Percentiles rank a stretch among this genome's conserved stretches.
Conservation (phyloP, 805 yeast species). For the Candida mattraensis region DNA sequence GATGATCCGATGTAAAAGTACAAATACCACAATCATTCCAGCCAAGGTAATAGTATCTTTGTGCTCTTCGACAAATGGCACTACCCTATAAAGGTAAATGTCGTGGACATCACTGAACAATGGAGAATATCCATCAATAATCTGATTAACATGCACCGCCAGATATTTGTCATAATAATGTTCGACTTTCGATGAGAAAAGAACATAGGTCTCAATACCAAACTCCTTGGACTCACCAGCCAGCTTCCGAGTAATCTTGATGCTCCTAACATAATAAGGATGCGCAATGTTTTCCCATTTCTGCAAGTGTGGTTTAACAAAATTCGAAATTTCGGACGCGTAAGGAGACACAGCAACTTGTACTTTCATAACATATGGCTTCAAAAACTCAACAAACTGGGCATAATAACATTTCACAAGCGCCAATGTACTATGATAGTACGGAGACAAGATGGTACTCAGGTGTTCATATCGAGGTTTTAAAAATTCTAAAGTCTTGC, state of each 20-base stretch:
- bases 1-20: conserved; percentile 13
- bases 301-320: no score
- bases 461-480: no score
- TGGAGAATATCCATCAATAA: conserved; percentile 17
- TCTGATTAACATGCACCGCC: conserved; percentile 10
- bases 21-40: conserved; percentile 12
- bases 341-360: no score
- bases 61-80: conserved; percentile 15
- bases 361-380: conserved; percentile 13
- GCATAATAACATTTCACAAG: no score
- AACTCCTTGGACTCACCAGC: not conserved
- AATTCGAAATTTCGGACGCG: no score
- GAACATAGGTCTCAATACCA: conserved; percentile 2
- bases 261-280: no score
- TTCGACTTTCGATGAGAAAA: conserved; percentile 3
- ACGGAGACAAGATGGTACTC: no score
- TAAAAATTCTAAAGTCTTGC: no score
- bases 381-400: conserved; percentile 1
- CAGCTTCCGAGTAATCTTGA: no score
- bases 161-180: conserved; percentile 15
- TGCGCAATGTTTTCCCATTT: no score
- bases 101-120: conserved; percentile 17
- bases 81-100: conserved; percentile 11
- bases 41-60: conserved; percentile 18
- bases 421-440: no score